Evolutionary conservation across 2,329 filamentous ascomycete species (phyloP), one percentile per base, ranked within the genome.

Genomic region (Fusarium albidum): DNA sequence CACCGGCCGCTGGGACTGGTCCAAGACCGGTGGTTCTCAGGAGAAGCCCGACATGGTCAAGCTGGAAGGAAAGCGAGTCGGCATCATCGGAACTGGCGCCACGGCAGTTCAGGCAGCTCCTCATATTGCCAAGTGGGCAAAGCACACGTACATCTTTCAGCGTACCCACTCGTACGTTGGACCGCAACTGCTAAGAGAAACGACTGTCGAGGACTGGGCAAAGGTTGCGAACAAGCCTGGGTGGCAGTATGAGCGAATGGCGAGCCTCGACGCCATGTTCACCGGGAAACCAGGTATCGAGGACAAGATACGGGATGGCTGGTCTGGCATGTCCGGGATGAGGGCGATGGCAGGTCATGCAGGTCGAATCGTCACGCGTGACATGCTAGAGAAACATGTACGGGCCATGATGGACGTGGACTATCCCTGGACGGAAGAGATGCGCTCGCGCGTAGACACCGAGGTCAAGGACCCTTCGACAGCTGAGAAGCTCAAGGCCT

Each of bases 401-500:
- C 35, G 15, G 21, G 32, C 27, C 2, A 35, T 45, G 21, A 14
- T 34, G 8, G 33, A 45, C 12, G n/a, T 27, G 14, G 42, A 37
- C 32, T 35, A 28, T 13, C 42, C 42, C 9, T 26, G 32, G 29
- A 37, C 32, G 11, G 42, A 45, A 12, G 12, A n/a, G 6, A 18
- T 45, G 42, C 42, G 42, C 9, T 27, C 14, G 13, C 31, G 25
- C 10, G 42, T 45, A 10, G 42, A 45, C n/a, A 8, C 25, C 8
- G 8, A 26, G 12, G 82, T 88, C n/a, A 68, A 79, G 37, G 77
- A 87, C 59, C 69, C 69, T 9, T 69, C 67, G 3, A 82, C 77
- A 0, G 84, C 84, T 0, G 74, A 77, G 32, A 75, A 69, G 6
- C 74, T 87, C 7, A 82, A 84, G 64, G 74, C 82, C 0, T 86